A percentile compares a stretch with the other conserved stretches of the same genome.
Conservation (phyloP, 148 eudicot genomes). For the Rhododendron vialii region DNA sequence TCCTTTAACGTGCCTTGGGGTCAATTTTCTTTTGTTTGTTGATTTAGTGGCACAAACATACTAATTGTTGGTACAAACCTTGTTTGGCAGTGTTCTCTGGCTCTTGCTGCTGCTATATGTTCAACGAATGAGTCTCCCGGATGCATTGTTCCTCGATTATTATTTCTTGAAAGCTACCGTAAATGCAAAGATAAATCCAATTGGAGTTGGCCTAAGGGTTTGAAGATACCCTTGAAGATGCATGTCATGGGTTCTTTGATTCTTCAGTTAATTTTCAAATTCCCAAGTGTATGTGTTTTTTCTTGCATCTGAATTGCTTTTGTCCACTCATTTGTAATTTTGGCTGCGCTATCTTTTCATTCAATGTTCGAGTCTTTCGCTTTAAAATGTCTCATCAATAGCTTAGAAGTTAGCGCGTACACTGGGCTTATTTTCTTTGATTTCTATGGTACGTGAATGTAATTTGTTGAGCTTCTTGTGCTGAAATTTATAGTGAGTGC, state of each 20-base stretch:
- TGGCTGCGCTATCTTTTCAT: neutral
- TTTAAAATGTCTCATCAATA: neutral
- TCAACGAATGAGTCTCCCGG: slow-evolving; percentile 47
- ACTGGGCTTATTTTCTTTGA: neutral
- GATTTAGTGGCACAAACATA: neutral
- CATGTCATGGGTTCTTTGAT: slow-evolving; percentile 85
- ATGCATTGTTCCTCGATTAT: slow-evolving; percentile 64
- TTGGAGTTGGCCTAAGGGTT: slow-evolving; percentile 78
- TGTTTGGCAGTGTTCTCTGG: slow-evolving; percentile 70
- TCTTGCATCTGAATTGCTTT: slow-evolving; percentile 13
- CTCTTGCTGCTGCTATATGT: slow-evolving; percentile 75
- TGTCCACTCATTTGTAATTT: slow-evolving; percentile 3
- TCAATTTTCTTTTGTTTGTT: neutral
- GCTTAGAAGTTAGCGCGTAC: neutral
- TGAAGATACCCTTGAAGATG: slow-evolving; percentile 25
- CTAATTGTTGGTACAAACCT: slow-evolving; percentile 4
- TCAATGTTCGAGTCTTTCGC: neutral
- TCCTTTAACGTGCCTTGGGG: neutral
- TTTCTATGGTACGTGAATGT: neutral
- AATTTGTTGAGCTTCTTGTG: neutral
- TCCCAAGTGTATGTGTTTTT: slow-evolving; percentile 65
- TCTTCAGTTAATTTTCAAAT: slow-evolving; percentile 70
- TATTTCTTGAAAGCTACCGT: slow-evolving; percentile 70
- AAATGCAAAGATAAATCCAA: slow-evolving; percentile 48
- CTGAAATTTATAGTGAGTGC: neutral